Percentiles rank a stretch among this genome's conserved stretches.
These are phyloP conservation scores for Aspergillus eucalypticola DNA, from an alignment of 2,329 filamentous ascomycete genomes.

Conservation along the genomic window DNA sequence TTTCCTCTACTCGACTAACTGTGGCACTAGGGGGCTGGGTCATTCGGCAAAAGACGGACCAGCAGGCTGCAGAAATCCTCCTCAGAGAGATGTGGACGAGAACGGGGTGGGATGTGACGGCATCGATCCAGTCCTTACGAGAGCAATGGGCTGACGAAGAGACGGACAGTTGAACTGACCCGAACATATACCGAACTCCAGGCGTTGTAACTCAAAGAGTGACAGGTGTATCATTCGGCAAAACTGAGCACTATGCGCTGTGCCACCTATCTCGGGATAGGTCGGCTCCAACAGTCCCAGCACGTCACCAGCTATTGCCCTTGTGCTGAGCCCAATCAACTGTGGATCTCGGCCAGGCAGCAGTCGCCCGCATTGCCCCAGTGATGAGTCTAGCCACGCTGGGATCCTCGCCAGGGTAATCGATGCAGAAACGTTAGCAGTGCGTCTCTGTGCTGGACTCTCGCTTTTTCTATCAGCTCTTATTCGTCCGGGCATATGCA, in stretches of 20 bases:
- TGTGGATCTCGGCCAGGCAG: no score
- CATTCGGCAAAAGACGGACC: constrained; percentile 26
- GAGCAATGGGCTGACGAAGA: constrained; percentile 26
- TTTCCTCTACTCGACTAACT: not conserved
- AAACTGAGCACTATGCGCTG: no score
- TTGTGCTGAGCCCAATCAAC: no score
- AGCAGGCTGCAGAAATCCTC: constrained; percentile 26
- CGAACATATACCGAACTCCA: not conserved
- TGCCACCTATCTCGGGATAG: no score
- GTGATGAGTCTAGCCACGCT: not conserved
- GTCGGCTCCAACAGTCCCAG: no score
- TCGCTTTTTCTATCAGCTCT: not conserved
- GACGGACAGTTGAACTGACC: constrained; percentile 4
- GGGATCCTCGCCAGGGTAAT: not conserved
- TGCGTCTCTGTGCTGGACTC: not conserved
- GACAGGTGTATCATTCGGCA: not conserved
- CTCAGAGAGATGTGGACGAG: constrained; percentile 24
- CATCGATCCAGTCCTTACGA: constrained; percentile 23
- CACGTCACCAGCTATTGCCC: no score
- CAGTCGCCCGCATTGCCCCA: no score
- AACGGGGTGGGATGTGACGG: constrained; percentile 30
- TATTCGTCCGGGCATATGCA: not conserved
- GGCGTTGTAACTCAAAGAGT: not conserved
- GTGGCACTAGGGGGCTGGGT: constrained; percentile 27
- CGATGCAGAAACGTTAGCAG: not conserved